phyloP scores from a whole-genome alignment of 306 rosid genomes.

The Styphnolobium japonicum region DNA sequence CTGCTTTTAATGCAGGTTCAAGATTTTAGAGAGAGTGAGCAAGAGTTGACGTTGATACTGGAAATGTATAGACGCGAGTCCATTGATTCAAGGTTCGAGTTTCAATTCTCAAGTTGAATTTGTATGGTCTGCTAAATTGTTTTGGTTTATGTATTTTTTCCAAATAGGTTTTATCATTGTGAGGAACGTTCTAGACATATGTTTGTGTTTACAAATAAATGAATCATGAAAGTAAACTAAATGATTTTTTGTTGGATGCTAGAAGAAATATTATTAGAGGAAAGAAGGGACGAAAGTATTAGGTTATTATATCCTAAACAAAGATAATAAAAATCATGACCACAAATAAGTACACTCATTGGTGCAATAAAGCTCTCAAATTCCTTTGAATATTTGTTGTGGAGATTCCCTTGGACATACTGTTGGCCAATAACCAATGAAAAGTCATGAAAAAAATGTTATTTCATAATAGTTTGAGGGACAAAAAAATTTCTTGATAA shows the following conservation, averaged over 20 bases:
- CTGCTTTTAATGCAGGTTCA: slow-evolving; percentile 55
- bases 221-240: not conserved
- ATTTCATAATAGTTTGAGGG: not conserved
- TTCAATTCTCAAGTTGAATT: slow-evolving; percentile 5
- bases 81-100: slow-evolving; percentile 76
- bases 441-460: not conserved
- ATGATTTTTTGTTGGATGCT: not conserved
- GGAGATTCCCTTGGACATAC: not conserved
- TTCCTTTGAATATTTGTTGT: not conserved
- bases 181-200: not conserved
- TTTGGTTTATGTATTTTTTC: not conserved
- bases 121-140: slow-evolving; percentile 4
- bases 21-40: slow-evolving; percentile 53
- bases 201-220: not conserved
- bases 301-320: not conserved
- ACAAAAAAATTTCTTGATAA: not conserved
- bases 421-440: not conserved
- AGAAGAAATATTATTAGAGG: not conserved
- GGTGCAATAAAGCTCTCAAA: not conserved
- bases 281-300: not conserved
- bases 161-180: not conserved
- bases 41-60: slow-evolving; percentile 68
- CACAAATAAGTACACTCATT: not conserved
- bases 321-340: not conserved
- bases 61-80: slow-evolving; percentile 87